A percentile compares a stretch with the other conserved stretches of the same genome.
These are phyloP conservation scores for Sporothrix pallida DNA, from an alignment of 2,329 filamentous ascomycete species.

Conservation along the genomic window DNA sequence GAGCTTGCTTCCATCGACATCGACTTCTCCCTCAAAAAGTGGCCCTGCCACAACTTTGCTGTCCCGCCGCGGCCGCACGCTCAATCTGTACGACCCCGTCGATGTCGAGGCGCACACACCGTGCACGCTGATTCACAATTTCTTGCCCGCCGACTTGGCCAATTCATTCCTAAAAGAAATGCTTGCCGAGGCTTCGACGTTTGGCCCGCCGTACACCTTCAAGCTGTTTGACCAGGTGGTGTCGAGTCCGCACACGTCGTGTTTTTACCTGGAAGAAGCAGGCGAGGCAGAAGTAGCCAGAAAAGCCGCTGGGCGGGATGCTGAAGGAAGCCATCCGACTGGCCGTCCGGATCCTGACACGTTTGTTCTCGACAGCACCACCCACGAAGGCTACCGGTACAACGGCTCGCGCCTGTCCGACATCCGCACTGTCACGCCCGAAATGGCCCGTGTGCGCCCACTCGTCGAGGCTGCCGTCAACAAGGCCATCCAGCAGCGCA, in stretches of 20 bases:
- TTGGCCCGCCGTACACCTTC: constrained; percentile 69
- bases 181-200: constrained; percentile 72
- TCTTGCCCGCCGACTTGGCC: constrained; percentile 74
- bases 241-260: constrained; percentile 80
- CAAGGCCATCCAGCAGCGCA: constrained; percentile 72
- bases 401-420: constrained; percentile 79
- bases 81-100: constrained; percentile 80
- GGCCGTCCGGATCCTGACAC: neutral
- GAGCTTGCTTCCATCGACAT: constrained; percentile 40
- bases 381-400: constrained; percentile 72
- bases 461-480: constrained; percentile 80
- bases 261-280: constrained; percentile 76
- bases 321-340: neutral
- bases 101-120: constrained; percentile 85
- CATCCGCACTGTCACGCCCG: constrained; percentile 75
- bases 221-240: constrained; percentile 88
- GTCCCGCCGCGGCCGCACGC: constrained; percentile 77
- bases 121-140: constrained; percentile 91
- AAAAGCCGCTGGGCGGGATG: neutral
- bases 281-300: neutral
- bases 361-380: constrained; percentile 22
- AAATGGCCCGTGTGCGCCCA: constrained; percentile 71
- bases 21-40: constrained; percentile 20
- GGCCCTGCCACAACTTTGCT: constrained; percentile 28
- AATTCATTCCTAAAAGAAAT: constrained; percentile 77